These are phyloP conservation scores for Drechslerella coelobrocha DNA, from an alignment of 2,329 filamentous ascomycete genomes.

Conservation along the genomic window DNA sequence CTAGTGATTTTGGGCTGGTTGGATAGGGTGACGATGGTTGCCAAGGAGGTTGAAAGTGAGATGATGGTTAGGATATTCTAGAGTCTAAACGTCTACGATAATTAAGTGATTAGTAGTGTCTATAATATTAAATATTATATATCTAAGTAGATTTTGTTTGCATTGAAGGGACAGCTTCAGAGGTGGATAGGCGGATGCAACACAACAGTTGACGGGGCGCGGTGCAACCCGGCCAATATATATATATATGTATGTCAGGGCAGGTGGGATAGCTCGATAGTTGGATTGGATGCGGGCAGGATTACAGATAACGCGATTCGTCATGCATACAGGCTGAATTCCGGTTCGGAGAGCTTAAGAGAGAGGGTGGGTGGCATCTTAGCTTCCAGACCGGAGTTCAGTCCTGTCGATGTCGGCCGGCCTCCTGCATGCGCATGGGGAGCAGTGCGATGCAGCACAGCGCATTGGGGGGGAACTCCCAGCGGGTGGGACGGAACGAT, in stretches of 20 bases:
- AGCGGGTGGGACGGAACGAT: conserved; percentile 6
- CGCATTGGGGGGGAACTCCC: neutral
- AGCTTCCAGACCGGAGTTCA: conserved; percentile 12
- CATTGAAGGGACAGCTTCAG: no score
- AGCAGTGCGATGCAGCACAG: neutral
- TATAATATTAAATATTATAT: no score
- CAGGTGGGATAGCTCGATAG: no score
- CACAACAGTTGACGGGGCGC: no score
- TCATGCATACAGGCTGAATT: conserved; percentile 47
- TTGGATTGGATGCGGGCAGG: neutral
- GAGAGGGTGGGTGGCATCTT: conserved; percentile 24
- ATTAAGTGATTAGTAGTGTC: no score
- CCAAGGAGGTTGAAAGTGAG: no score
- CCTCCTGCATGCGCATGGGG: conserved; percentile 9
- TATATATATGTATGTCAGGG: no score
- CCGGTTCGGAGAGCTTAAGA: conserved; percentile 13
- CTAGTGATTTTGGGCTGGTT: neutral
- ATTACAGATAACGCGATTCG: conserved; percentile 3
- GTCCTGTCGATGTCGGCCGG: conserved; percentile 23
- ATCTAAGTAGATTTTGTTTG: no score
- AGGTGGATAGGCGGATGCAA: no score
- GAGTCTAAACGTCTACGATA: no score
- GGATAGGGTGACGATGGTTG: neutral
- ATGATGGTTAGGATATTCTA: no score
- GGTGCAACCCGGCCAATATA: no score